phyloP scores from a whole-genome alignment of 129 eudicot genomes.

The Arctium minus region DNA sequence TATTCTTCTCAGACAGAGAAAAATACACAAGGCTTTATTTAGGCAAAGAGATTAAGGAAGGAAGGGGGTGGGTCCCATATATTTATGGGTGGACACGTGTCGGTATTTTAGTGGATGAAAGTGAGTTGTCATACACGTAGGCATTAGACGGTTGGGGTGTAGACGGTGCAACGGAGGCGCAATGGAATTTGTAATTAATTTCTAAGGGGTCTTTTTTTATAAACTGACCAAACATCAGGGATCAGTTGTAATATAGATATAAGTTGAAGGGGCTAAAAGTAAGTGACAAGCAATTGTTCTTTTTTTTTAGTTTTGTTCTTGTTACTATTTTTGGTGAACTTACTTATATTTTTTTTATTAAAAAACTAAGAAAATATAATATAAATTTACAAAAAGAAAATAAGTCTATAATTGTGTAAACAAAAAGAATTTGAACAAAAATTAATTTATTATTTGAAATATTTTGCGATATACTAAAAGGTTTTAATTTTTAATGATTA shows the following conservation, averaged over 20 bases:
- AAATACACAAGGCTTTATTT: conserved; percentile 26
- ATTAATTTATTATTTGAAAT: neutral
- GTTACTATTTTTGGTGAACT: neutral
- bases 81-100: conserved; percentile 25
- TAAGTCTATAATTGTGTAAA: neutral
- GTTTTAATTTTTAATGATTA: too few relatives aligned
- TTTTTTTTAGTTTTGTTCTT: too few relatives aligned
- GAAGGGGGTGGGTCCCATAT: conserved; percentile 10
- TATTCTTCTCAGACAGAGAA: conserved; percentile 20
- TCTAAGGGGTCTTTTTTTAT: neutral
- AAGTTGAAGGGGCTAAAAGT: neutral
- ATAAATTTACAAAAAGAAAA: neutral
- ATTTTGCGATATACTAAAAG: too few relatives aligned
- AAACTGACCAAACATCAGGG: neutral
- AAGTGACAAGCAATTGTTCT: neutral
- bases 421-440: neutral
- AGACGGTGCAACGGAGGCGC: neutral
- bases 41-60: conserved; percentile 26
- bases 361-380: too few relatives aligned
- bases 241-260: neutral
- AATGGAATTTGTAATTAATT: neutral
- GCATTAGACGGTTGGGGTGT: conserved; percentile 3
- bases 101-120: neutral
- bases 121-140: conserved; percentile 45
- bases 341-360: neutral